Evolutionary conservation across 805 yeast genomes (phyloP).

Genomic region (Yarrowia sp.): DNA sequence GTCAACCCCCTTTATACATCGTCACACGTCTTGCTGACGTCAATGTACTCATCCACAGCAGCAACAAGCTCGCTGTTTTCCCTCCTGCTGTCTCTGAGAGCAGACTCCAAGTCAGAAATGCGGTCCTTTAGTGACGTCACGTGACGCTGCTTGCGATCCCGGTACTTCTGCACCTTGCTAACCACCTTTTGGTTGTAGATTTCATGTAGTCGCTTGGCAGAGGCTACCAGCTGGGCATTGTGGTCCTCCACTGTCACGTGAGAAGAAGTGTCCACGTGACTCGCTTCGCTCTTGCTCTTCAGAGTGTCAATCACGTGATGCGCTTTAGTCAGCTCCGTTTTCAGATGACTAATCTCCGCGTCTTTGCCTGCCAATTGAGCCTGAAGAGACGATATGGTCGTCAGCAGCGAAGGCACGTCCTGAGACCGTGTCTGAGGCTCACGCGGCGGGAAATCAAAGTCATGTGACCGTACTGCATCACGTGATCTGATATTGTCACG

Average conservation of each 20-base stretch:
- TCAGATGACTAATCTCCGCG: neutral
- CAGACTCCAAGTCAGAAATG: neutral
- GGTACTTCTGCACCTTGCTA: neutral
- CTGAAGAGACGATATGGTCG: neutral
- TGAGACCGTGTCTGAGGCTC: neutral
- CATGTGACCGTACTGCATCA: neutral
- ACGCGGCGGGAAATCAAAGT: neutral
- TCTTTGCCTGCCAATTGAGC: neutral
- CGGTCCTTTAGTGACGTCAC: neutral
- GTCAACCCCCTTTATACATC: neutral
- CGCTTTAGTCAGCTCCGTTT: neutral
- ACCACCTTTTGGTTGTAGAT: neutral
- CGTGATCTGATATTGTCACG: neutral
- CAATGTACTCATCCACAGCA: conserved; percentile 15
- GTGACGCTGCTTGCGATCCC: neutral
- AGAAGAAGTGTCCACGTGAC: neutral
- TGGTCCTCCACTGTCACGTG: neutral
- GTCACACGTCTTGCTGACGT: neutral
- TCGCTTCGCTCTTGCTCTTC: no score
- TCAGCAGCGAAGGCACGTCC: neutral
- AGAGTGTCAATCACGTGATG: neutral
- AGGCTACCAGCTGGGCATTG: neutral
- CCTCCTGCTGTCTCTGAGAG: neutral
- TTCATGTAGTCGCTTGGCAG: neutral
- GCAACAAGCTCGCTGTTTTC: conserved; percentile 4